Conservation (phyloP, 371 early-diverging fungal genomes). For the Mucor circinelloides region DNA sequence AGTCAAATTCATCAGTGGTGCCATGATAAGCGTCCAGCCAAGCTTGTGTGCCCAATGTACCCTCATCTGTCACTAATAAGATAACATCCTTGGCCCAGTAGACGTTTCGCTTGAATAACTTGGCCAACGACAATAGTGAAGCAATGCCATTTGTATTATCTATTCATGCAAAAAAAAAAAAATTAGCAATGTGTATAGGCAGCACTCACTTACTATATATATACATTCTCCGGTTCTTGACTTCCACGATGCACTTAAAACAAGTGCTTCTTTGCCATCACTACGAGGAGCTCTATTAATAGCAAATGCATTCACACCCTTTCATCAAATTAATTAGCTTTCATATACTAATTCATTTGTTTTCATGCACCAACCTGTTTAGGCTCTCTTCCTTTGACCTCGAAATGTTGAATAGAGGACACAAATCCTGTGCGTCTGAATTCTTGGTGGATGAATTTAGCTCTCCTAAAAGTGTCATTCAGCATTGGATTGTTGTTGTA, state of each 20-base stretch:
- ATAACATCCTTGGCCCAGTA: slow-evolving; percentile 95
- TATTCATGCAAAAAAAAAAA: slow-evolving; percentile 16
- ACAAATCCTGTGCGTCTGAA: slow-evolving; percentile 60
- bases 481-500: neutral
- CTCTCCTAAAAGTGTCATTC: slow-evolving; percentile 38
- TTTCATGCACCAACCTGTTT: slow-evolving; percentile 21
- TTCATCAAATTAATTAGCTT: neutral
- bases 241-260: slow-evolving; percentile 80
- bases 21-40: slow-evolving; percentile 96
- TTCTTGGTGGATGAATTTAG: slow-evolving; percentile 52
- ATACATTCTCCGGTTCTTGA: slow-evolving; percentile 58
- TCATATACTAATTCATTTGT: too few relatives aligned
- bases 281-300: slow-evolving; percentile 83
- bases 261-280: slow-evolving; percentile 90
- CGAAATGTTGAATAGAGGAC: slow-evolving; percentile 61
- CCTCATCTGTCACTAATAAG: slow-evolving; percentile 81
- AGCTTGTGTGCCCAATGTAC: slow-evolving; percentile 73
- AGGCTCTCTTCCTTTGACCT: slow-evolving; percentile 21
- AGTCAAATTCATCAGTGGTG: slow-evolving; percentile 29
- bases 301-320: slow-evolving; percentile 85
- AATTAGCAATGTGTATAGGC: neutral
- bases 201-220: neutral
- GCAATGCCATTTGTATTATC: slow-evolving; percentile 80
- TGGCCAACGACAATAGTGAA: slow-evolving; percentile 73
- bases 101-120: slow-evolving; percentile 72